Evolutionary conservation across 1,284 basidiomycete species (phyloP).

Genomic region (Cryptococcus sp.): DNA sequence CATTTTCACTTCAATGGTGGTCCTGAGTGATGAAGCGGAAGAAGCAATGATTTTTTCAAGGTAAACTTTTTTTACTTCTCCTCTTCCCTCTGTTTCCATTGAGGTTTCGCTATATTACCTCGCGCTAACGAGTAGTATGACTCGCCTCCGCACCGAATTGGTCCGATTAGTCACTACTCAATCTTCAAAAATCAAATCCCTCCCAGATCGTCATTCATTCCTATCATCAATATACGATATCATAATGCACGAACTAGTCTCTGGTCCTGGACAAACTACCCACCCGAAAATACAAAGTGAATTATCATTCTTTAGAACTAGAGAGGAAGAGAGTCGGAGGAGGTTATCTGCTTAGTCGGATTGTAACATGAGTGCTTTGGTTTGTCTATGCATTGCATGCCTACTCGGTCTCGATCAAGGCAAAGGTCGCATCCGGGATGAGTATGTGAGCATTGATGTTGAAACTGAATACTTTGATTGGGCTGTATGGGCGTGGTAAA

Average conservation of each 20-base stretch:
- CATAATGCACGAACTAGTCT: slow-evolving; percentile 68
- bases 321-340: slow-evolving; percentile 57
- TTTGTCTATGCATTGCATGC: slow-evolving; percentile 1
- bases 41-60: slow-evolving; percentile 93
- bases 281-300: slow-evolving; percentile 59
- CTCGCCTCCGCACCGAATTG: slow-evolving; percentile 82
- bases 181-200: slow-evolving; percentile 59
- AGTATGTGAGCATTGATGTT: no score
- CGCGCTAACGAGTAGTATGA: slow-evolving; percentile 55
- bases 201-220: slow-evolving; percentile 60
- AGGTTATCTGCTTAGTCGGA: slow-evolving; percentile 44
- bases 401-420: not conserved
- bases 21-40: slow-evolving; percentile 72
- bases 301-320: slow-evolving; percentile 58
- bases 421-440: not conserved
- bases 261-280: slow-evolving; percentile 51
- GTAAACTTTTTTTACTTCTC: slow-evolving; percentile 56
- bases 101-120: not conserved
- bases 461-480: no score
- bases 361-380: not conserved
- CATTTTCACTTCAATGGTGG: slow-evolving; percentile 73
- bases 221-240: slow-evolving; percentile 69
- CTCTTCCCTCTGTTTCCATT: not conserved
- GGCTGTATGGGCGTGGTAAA: no score
- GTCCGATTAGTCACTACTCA: slow-evolving; percentile 70